A percentile compares a stretch with the other conserved stretches of the same genome.
Conservation (phyloP, 2,329 filamentous ascomycete species). For the Pyrenophora teres region DNA sequence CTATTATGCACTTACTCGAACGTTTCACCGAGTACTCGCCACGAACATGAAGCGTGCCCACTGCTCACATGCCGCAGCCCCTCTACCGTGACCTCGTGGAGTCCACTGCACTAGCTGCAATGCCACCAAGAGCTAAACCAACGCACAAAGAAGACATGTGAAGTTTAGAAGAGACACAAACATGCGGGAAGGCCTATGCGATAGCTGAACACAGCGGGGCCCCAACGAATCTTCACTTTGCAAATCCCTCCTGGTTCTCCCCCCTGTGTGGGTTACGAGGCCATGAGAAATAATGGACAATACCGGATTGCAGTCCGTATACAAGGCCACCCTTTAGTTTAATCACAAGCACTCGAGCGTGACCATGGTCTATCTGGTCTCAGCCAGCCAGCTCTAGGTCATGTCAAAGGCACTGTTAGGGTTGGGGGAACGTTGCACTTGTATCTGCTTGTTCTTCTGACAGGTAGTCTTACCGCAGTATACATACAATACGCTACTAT, state of each 20-base stretch:
- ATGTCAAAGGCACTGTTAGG: not conserved
- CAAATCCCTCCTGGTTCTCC: not conserved
- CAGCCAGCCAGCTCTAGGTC: not conserved
- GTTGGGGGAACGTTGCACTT: slow-evolving; percentile 10
- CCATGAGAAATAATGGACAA: not conserved
- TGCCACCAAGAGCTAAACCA: not conserved
- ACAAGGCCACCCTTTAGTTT: not conserved
- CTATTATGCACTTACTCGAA: slow-evolving; percentile 5
- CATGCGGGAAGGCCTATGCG: slow-evolving; percentile 1
- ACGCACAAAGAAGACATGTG: slow-evolving; percentile 6
- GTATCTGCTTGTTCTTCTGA: slow-evolving; percentile 8
- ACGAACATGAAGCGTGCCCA: slow-evolving; percentile 7
- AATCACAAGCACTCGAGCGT: not conserved
- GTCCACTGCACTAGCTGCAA: slow-evolving; percentile 5
- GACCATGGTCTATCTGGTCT: not conserved
- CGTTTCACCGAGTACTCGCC: slow-evolving; percentile 9
- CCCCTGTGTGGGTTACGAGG: not conserved
- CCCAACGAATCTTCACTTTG: not conserved
- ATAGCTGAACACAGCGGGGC: not conserved
- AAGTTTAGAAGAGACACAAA: slow-evolving; percentile 1
- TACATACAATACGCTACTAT: not conserved
- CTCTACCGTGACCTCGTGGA: slow-evolving; percentile 8
- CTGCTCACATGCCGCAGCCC: not conserved
- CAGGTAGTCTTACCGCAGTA: not conserved
- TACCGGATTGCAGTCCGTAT: not conserved